Evolutionary conservation across 2,329 filamentous ascomycete genomes (phyloP), one percentile per base, ranked within the genome.

Genomic region (Ophiocordyceps camponoti-leonardi): DNA sequence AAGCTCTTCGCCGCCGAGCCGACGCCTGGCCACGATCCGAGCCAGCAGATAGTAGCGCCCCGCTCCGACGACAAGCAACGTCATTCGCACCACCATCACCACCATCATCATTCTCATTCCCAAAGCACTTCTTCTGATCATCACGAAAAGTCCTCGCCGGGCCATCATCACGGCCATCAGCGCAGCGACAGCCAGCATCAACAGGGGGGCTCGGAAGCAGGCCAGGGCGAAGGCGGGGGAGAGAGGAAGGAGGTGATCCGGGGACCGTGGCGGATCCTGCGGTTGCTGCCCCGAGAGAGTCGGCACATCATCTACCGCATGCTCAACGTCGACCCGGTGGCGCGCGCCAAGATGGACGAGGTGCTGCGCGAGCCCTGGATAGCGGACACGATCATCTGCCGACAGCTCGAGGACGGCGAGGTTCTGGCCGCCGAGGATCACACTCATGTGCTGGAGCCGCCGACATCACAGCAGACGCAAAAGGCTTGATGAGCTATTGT

Each of bases 331-430:
- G 79, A 94, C 55, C 86, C 88, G 0, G 82, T 77, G 57, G 81
- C 83, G 52, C 77, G 92, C 47, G 90, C 87, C 3, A 85, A 76
- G 3, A 82, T 98, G 68, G 72, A 81, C 22, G 87, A 98, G 56
- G 84, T 98, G 18, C 65, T 95, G 44, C 75, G 80, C 20, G 90
- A 98, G 58, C 79, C 82, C 16, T 98, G 92, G 92, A 79, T 96
- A n/a, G 77, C 79, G 43, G 80, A 82, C 54, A 86, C 85, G 30
- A 70, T 83, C 19, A 86, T 94, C 40, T 98, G 92, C 61, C 73
- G 81, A 50, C 90, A 94, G 58, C 72, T 83, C 45, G 79, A 77
- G 22, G 64, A 67, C 2, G 86, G 87, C 1, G 69, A 73, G 43
- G 75, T 94, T 16, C 68, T 86, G 48, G 78, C 74, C 43, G 84